Evolutionary conservation across 345 rosid species (phyloP).

Genomic region (Salix arbutifolia): DNA sequence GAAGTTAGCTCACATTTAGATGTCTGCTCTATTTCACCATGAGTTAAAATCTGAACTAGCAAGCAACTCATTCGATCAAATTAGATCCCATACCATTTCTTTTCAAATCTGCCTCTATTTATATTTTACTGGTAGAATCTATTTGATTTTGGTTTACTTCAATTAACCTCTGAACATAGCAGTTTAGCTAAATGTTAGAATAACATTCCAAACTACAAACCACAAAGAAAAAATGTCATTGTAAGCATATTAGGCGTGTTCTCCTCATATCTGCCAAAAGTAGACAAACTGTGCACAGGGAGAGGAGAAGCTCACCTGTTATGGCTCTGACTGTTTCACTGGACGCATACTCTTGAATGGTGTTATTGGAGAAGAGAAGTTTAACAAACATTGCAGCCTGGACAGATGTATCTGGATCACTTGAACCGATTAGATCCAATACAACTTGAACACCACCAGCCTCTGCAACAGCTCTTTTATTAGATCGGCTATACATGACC

Average conservation of each 20-base stretch:
- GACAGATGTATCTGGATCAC: conserved; percentile 89
- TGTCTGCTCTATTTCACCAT: not conserved
- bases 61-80: not conserved
- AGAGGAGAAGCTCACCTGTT: conserved; percentile 59
- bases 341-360: conserved; percentile 98
- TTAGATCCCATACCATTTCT: not conserved
- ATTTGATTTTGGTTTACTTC: not conserved
- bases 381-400: conserved; percentile 99
- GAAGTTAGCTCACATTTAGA: not conserved
- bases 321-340: conserved; percentile 98
- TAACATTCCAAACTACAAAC: not conserved
- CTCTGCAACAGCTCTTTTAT: conserved; percentile 99
- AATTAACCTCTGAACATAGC: not conserved
- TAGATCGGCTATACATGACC: conserved; percentile 89
- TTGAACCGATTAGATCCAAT: conserved; percentile 87
- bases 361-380: conserved; percentile 90
- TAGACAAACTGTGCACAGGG: not conserved
- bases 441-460: conserved; percentile 99
- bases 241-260: not conserved
- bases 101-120: not conserved
- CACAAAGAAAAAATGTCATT: not conserved
- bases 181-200: not conserved
- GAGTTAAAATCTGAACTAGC: not conserved
- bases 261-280: not conserved
- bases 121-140: not conserved